These are phyloP conservation scores for Medicago arabica DNA, from an alignment of 306 rosid species.

Conservation along the genomic window DNA sequence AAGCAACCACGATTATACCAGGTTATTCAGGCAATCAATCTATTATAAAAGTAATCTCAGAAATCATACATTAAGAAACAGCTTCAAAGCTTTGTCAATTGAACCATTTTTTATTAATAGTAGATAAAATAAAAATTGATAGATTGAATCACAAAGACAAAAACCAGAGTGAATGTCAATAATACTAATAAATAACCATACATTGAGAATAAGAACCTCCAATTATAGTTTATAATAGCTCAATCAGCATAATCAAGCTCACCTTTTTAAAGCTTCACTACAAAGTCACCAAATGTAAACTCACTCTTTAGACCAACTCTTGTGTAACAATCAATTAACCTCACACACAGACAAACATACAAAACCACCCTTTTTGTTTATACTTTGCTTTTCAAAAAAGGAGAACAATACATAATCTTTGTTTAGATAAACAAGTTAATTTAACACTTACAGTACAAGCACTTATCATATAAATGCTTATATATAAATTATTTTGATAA, in stretches of 20 bases:
- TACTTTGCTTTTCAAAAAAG: background rate
- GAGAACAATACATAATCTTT: background rate
- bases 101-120: too few relatives aligned
- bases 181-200: background rate
- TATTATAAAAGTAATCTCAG: slow-evolving; percentile 1
- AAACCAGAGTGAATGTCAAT: background rate
- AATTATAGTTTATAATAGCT: background rate
- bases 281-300: too few relatives aligned
- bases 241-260: slow-evolving; percentile 23
- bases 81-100: background rate
- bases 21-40: too few relatives aligned
- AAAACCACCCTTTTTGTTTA: background rate
- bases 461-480: too few relatives aligned
- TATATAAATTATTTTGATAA: too few relatives aligned
- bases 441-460: too few relatives aligned
- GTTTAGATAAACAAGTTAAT: too few relatives aligned
- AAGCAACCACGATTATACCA: slow-evolving; percentile 3
- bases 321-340: too few relatives aligned
- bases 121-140: background rate
- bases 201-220: background rate
- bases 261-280: background rate
- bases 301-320: too few relatives aligned
- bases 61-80: background rate
- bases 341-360: slow-evolving; percentile 13
- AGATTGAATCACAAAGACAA: slow-evolving; percentile 12